These are phyloP conservation scores for Tricholoma flavovirens DNA, from an alignment of 768 basidiomycete species.

Conservation along the genomic window DNA sequence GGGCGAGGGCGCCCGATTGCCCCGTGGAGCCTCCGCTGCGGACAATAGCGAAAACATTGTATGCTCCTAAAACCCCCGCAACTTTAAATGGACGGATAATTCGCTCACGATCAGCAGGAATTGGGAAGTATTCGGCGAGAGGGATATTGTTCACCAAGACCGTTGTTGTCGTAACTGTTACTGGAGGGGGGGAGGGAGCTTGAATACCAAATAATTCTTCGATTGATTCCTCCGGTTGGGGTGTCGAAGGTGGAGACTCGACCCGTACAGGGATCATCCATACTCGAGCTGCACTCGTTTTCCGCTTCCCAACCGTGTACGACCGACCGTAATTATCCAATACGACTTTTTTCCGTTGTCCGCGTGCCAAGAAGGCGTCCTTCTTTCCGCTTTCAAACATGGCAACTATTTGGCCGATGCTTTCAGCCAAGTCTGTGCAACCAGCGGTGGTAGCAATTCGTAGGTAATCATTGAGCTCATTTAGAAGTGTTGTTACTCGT, in stretches of 20 bases:
- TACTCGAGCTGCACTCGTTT: conserved; percentile 85
- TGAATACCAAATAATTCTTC: conserved; percentile 24
- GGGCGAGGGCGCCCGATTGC: conserved; percentile 82
- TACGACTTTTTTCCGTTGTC: conserved; percentile 49
- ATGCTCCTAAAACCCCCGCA: conserved; percentile 78
- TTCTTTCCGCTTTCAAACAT: conserved; percentile 65
- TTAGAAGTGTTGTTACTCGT: conserved; percentile 53
- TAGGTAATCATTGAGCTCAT: conserved; percentile 58
- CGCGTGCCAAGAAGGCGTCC: conserved; percentile 38
- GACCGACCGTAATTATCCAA: conserved; percentile 78
- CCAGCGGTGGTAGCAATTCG: conserved; percentile 57
- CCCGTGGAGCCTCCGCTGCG: conserved; percentile 89
- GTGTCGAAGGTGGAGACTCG: conserved; percentile 5
- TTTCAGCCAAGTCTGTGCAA: conserved; percentile 46
- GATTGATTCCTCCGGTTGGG: conserved; percentile 17
- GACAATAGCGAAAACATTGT: conserved; percentile 69
- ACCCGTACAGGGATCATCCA: conserved; percentile 78
- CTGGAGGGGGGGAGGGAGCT: conserved; percentile 8
- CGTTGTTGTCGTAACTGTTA: conserved; percentile 46
- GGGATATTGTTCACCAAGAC: conserved; percentile 85
- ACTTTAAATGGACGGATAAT: conserved; percentile 81
- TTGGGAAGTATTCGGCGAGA: conserved; percentile 71
- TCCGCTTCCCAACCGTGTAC: conserved; percentile 83
- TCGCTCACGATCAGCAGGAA: conserved; percentile 71
- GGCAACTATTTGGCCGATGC: conserved; percentile 46